Evolutionary conservation across 345 rosid genomes (phyloP).

Genomic region (Dipteronia sinensis): DNA sequence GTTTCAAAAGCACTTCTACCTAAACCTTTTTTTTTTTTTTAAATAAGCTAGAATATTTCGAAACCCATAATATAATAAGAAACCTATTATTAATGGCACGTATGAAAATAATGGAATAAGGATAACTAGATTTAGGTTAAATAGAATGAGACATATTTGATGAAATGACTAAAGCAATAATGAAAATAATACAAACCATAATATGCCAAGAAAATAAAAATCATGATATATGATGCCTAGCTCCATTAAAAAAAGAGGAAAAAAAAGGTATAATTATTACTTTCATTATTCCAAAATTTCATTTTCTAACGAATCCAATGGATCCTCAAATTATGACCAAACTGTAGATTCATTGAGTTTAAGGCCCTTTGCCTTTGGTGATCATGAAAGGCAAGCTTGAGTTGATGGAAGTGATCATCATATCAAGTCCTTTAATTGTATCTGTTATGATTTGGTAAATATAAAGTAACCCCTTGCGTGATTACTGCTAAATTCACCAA

Average conservation of each 20-base stretch:
- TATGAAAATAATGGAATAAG: not conserved
- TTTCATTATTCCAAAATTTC: not conserved
- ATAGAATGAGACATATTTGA: not conserved
- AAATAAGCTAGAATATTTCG: not conserved
- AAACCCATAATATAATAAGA: too few species aligned
- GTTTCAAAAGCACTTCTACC: not conserved
- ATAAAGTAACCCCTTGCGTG: slow-evolving; percentile 6
- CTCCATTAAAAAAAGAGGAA: not conserved
- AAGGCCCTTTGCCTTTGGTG: not conserved
- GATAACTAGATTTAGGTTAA: not conserved
- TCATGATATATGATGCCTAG: slow-evolving; percentile 1
- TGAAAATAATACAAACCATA: slow-evolving; percentile 3
- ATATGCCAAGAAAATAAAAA: slow-evolving; percentile 2
- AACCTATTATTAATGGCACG: not conserved
- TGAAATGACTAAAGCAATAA: slow-evolving; percentile 16
- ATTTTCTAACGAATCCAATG: slow-evolving; percentile 21
- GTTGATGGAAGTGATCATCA: slow-evolving; percentile 9
- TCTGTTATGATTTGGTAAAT: not conserved
- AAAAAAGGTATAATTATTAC: too few species aligned
- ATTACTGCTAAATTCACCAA: slow-evolving; percentile 2
- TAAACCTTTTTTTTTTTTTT: too few species aligned
- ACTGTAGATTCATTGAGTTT: slow-evolving; percentile 5
- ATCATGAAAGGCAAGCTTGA: slow-evolving; percentile 8
- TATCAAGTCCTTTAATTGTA: not conserved
- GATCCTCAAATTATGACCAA: slow-evolving; percentile 12